Percentiles rank a stretch among this genome's conserved stretches.
phyloP scores from a whole-genome alignment of 345 rosid genomes.

The Leavenworthia alabamica region DNA sequence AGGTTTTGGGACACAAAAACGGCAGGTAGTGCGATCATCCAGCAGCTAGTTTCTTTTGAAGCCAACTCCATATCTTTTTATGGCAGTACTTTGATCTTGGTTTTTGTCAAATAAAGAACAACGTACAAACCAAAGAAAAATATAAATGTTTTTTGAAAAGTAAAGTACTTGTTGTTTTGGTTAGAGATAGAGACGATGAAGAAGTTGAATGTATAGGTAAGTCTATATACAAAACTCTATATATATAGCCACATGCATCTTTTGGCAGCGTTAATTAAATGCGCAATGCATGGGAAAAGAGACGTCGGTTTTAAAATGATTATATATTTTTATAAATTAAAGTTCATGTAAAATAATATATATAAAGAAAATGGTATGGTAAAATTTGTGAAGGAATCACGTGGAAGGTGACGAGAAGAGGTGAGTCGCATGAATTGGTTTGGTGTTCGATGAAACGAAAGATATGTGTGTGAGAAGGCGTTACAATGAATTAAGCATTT shows the following conservation, averaged over 20 bases:
- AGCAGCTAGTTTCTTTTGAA: conserved; percentile 46
- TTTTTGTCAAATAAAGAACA: conserved; percentile 14
- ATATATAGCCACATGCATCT: conserved; percentile 25
- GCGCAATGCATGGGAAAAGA: conserved; percentile 34
- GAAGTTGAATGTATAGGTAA: conserved; percentile 19
- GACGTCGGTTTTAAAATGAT: conserved; percentile 25
- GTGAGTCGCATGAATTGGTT: conserved; percentile 19
- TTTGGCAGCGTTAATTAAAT: conserved; percentile 31
- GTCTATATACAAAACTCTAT: neutral
- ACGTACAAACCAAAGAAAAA: neutral
- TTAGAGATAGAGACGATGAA: conserved; percentile 14
- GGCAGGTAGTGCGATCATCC: conserved; percentile 60
- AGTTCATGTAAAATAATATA: conserved; percentile 8
- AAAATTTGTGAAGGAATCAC: conserved; percentile 34
- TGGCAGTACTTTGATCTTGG: neutral
- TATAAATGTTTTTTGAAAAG: neutral
- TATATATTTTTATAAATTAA: neutral
- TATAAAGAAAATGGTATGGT: conserved; percentile 15
- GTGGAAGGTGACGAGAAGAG: conserved; percentile 33
- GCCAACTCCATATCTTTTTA: conserved; percentile 21
- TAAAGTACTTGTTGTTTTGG: neutral
- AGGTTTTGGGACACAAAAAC: conserved; percentile 38
- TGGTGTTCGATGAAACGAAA: conserved; percentile 27
- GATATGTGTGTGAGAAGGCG: conserved; percentile 26
- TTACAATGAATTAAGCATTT: conserved; percentile 26